Evolutionary conservation across 768 basidiomycete species (phyloP), one percentile per base, ranked within the genome.

Genomic region (Auricularia sp.): DNA sequence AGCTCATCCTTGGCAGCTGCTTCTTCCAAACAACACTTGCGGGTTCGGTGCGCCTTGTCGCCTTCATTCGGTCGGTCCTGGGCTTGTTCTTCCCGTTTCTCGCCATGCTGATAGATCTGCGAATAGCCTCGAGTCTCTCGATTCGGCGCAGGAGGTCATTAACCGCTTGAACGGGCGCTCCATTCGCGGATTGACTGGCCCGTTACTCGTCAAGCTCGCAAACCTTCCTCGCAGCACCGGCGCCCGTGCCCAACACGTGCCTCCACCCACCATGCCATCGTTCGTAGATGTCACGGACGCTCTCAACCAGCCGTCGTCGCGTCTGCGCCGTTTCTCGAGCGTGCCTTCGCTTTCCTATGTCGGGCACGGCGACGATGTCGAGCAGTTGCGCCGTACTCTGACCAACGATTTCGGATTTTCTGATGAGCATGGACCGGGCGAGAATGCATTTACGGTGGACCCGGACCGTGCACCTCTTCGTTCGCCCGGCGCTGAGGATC

Each of bases 1-100:
- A 89, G 73, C 76, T 80, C 61, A 90, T 92, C 68, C 85, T 83
- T 72, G 89, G 87, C 70, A 87, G 84, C 68, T 80, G 90, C 18
- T 88, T 90, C 73, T 92, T 92, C 73, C 88, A 88, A 73, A 91
- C 89, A 10, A 82, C 87, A 67, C 73, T 92, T 29, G 89, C 87
- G 66, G 83, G 84, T 64, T 89, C 89, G 1, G 88, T 89, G 21
- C 78, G 89, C 65, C 88, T 90, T 67, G 91, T 92, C 64, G 90
- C 89, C 0, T 92, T 92, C 69, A 88, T 91, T 51, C 81, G 90
- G 90, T 89, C 68, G 24, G 82, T 73, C 14, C 66, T 14, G 13
- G 8, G 39, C 13, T 14, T 7, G 39, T 8, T 37, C 18, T 3
- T 62, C 29, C 29, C 64, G 62, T 63, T 62, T 16, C 24, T 62